A percentile compares a stretch with the other conserved stretches of the same genome.
Evolutionary conservation across 2,329 filamentous ascomycete genomes (phyloP).

Genomic region (Talaromyces albobiverticillius): DNA sequence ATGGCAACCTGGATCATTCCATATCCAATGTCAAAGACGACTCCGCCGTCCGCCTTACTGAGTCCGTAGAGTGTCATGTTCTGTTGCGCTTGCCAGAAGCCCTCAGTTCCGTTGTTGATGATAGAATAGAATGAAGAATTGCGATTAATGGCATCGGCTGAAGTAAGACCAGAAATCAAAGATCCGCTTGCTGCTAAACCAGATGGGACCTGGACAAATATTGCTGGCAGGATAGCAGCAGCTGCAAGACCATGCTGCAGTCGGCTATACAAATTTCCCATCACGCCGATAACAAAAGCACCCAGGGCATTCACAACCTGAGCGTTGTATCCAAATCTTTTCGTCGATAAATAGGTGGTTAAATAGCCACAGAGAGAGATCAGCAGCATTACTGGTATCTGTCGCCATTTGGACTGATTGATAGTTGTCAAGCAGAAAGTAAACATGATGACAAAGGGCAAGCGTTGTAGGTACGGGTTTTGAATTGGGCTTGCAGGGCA

Average conservation of each 20-base stretch:
- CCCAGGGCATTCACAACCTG: slow-evolving; percentile 78
- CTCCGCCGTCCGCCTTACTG: slow-evolving; percentile 20
- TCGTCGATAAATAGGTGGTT: slow-evolving; percentile 72
- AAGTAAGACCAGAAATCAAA: slow-evolving; percentile 57
- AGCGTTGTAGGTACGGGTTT: slow-evolving; percentile 52
- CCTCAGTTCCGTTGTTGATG: slow-evolving; percentile 41
- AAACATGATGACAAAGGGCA: slow-evolving; percentile 73
- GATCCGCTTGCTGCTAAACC: slow-evolving; percentile 60
- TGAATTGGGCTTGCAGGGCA: slow-evolving; percentile 52
- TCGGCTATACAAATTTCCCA: slow-evolving; percentile 77
- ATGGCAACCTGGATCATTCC: slow-evolving; percentile 51
- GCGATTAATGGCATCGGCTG: slow-evolving; percentile 54
- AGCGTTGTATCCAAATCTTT: slow-evolving; percentile 66
- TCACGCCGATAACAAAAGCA: slow-evolving; percentile 73
- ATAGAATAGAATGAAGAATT: slow-evolving; percentile 35
- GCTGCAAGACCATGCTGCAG: slow-evolving; percentile 74
- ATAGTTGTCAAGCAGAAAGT: slow-evolving; percentile 73
- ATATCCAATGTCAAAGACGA: slow-evolving; percentile 47
- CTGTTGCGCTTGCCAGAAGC: slow-evolving; percentile 28
- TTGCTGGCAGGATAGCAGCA: slow-evolving; percentile 82
- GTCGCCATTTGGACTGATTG: slow-evolving; percentile 79
- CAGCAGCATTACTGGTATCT: slow-evolving; percentile 72
- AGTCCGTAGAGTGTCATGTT: slow-evolving; percentile 22
- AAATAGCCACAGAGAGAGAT: slow-evolving; percentile 74
- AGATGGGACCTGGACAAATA: slow-evolving; percentile 69